Evolutionary conservation across 768 basidiomycete genomes (phyloP), one percentile per base, ranked within the genome.

Genomic region (Bullera alba): DNA sequence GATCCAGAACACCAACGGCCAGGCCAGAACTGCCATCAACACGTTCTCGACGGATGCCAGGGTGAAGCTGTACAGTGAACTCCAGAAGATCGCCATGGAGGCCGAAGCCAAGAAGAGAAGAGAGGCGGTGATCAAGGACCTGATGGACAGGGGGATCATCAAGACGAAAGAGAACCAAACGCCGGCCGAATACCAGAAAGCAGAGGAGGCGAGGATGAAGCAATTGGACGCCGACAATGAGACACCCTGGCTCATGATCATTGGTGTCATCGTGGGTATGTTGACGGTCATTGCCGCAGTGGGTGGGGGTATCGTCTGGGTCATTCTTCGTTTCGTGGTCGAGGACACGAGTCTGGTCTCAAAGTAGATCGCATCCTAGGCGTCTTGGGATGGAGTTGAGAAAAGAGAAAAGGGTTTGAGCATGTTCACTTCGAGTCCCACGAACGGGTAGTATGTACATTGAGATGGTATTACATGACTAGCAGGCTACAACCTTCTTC

Each of bases 51-150:
- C 48, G 12, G 75, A 75, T 54, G 73, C 74, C n/a, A 67, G 75
- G 30, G 63, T 71, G 7, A 48, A 55, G 15, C 60, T 74, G 25
- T 70, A 67, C 56, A 53, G 51, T 27, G 57, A 57, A 21, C 48
- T 72, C 17, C 57, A 59, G 21, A 63, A 69, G 35, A 46, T 58
- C 10, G 61, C 66, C 21, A 41, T 53, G 25, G 57, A 58, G n/a
- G 57, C 56, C 28, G 58, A 56, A 6, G 54, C 41, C 15, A 43
- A 46, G 21, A 56, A 53, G 16, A 50, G 50, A 37, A 37, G 61
- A 8, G 57, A 57, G 15, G 58, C 56, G n/a, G 51, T 57, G 76
- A 80, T 56, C 74, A 80, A 56, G 70, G 77, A 56, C 72, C 74
- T 45, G 76, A 77, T 19, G 56, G 70, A 4, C 72, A 69, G 48